Evolutionary conservation across 352 stramenopile genomes (phyloP).

Genomic region (Pythium apleroticum): DNA sequence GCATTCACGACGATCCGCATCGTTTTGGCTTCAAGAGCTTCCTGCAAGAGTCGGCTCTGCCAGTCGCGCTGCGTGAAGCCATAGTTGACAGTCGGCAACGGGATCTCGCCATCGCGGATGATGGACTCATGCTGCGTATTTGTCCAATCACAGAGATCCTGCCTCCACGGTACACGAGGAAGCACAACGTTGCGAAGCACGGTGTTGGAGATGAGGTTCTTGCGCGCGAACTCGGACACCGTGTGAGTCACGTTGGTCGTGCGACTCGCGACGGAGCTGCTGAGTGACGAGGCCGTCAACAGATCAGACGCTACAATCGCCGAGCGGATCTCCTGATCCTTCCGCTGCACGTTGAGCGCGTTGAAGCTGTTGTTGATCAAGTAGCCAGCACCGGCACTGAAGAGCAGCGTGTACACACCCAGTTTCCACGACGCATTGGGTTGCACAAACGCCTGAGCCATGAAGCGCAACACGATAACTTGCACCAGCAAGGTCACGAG

Average conservation of each 20-base stretch:
- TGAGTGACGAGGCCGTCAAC: not conserved
- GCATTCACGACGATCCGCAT: constrained; percentile 9
- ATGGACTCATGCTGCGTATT: not conserved
- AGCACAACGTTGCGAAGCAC: constrained; percentile 8
- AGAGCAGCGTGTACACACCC: not conserved
- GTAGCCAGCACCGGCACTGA: not conserved
- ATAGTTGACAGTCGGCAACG: constrained; percentile 2
- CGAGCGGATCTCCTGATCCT: not conserved
- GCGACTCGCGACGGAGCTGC: not conserved
- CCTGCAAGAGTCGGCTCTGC: constrained; percentile 1
- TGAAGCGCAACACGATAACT: constrained; percentile 6
- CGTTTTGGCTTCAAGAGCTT: not conserved
- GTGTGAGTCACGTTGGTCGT: not conserved
- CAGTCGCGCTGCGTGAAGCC: constrained; percentile 13
- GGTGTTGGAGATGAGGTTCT: constrained; percentile 7
- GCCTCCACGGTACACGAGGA: not conserved
- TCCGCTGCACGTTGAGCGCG: not conserved
- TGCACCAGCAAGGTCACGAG: constrained; percentile 1
- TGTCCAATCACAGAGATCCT: not conserved
- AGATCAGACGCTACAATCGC: not conserved
- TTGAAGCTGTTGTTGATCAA: not conserved
- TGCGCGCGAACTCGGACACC: not conserved
- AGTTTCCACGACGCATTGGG: not conserved
- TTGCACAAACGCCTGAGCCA: not conserved
- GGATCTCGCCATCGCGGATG: not conserved